phyloP scores from a whole-genome alignment of 495 filamentous ascomycete genomes.

The Penicillium arizonense region DNA sequence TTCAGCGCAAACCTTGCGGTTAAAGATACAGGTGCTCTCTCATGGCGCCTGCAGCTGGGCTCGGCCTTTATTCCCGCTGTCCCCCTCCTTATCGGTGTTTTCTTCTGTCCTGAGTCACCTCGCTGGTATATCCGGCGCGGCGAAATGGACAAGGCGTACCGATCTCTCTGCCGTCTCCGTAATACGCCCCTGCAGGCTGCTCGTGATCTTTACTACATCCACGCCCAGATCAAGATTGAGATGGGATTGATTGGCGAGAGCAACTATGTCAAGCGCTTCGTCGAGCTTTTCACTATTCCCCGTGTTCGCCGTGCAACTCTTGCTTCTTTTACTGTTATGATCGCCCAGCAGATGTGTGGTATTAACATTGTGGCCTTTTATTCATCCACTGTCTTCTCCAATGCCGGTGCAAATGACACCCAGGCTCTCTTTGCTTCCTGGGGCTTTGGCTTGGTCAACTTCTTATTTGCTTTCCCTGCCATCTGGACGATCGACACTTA shows the following conservation, averaged over 20 bases:
- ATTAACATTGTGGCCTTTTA: conserved; percentile 80
- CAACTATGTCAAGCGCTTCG: conserved; percentile 56
- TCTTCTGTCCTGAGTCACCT: conserved; percentile 67
- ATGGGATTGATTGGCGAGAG: conserved; percentile 40
- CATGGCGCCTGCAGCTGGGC: conserved; percentile 64
- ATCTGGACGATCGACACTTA: conserved; percentile 86
- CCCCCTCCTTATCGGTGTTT: conserved; percentile 60
- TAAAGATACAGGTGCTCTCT: conserved; percentile 49
- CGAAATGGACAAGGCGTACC: conserved; percentile 53
- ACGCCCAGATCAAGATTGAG: conserved; percentile 58
- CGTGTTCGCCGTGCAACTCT: conserved; percentile 65
- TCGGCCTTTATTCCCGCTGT: conserved; percentile 72
- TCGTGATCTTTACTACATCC: conserved; percentile 65
- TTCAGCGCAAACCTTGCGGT: conserved; percentile 61
- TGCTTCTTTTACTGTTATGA: conserved; percentile 65
- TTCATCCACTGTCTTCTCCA: conserved; percentile 67
- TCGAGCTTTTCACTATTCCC: conserved; percentile 67
- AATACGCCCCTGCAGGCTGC: conserved; percentile 60
- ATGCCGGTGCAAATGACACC: conserved; percentile 57
- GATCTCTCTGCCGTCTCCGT: conserved; percentile 60
- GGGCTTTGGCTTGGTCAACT: conserved; percentile 82
- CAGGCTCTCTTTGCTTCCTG: conserved; percentile 71
- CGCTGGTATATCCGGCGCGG: conserved; percentile 67
- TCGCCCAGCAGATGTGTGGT: conserved; percentile 85
- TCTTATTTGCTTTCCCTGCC: conserved; percentile 78